phyloP scores from a whole-genome alignment of 1,139 yeast species.

The Wickerhamomyces sp. region DNA sequence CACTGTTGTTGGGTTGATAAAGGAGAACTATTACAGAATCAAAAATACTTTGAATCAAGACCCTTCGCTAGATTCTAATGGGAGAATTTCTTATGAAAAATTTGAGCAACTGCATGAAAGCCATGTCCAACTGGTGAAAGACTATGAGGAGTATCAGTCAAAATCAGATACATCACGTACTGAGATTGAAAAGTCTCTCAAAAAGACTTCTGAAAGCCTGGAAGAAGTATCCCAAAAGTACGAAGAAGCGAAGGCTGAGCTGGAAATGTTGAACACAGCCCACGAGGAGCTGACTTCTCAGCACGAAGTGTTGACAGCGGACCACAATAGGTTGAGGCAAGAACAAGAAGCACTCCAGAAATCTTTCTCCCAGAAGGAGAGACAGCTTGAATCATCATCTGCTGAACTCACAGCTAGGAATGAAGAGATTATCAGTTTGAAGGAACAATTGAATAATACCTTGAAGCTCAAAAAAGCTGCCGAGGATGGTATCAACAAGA shows the following conservation, averaged over 20 bases:
- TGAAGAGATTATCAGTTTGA: constrained; percentile 31
- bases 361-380: constrained; percentile 11
- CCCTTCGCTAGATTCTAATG: constrained; percentile 67
- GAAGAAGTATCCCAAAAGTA: constrained; percentile 7
- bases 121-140: constrained; percentile 28
- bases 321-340: constrained; percentile 16
- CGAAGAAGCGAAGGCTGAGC: constrained; percentile 15
- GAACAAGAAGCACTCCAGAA: constrained; percentile 28
- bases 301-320: constrained; percentile 3
- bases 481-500: constrained; percentile 84
- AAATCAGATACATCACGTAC: constrained; percentile 23
- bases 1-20: constrained; percentile 58
- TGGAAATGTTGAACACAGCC: constrained; percentile 10
- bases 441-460: constrained; percentile 31
- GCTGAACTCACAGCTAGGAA: constrained; percentile 26
- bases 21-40: constrained; percentile 67
- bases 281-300: constrained; percentile 8
- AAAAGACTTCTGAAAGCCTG: constrained; percentile 8
- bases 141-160: constrained; percentile 30
- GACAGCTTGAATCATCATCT: constrained; percentile 7
- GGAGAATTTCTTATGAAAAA: constrained; percentile 61
- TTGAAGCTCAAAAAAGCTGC: constrained; percentile 57
- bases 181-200: constrained; percentile 8
- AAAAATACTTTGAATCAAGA: constrained; percentile 68
- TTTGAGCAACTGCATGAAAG: constrained; percentile 58